Percentiles rank a stretch among this genome's conserved stretches.
Conservation (phyloP, 495 filamentous ascomycete species). For the Margaritispora aquatica region DNA sequence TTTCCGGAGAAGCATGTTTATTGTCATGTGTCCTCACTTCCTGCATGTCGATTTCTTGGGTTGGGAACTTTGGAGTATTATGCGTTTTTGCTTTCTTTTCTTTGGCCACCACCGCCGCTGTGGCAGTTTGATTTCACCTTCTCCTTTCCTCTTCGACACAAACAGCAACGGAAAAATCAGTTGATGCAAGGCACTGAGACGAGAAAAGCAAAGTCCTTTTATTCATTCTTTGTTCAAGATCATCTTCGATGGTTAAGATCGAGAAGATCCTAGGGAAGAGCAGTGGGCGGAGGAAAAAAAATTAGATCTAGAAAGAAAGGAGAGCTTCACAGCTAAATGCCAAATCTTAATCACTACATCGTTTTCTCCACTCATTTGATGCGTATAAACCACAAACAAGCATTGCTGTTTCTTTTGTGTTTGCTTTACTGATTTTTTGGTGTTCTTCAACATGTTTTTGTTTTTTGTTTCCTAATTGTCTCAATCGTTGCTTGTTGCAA, state of each 20-base stretch:
- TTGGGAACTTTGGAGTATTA: not conserved
- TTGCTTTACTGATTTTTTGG: no score
- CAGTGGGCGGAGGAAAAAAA: not conserved
- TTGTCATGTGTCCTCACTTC: not conserved
- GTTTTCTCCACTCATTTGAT: not conserved
- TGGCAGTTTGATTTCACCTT: no score
- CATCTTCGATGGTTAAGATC: not conserved
- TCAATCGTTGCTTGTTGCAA: not conserved
- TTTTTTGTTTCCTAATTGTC: not conserved
- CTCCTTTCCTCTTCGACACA: not conserved
- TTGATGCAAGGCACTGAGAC: not conserved
- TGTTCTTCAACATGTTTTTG: not conserved
- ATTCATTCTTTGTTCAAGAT: no score
- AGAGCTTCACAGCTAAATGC: not conserved
- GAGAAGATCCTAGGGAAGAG: not conserved
- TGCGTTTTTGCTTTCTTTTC: not conserved
- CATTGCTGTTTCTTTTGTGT: no score
- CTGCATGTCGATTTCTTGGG: not conserved
- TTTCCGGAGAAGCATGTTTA: not conserved
- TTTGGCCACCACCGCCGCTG: no score
- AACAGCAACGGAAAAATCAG: not conserved
- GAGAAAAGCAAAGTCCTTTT: not conserved
- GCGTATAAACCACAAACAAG: no score
- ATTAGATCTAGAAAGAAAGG: not conserved
- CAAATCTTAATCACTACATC: not conserved